Conservation (phyloP, 805 yeast genomes). For the Candida coleopterorum region DNA sequence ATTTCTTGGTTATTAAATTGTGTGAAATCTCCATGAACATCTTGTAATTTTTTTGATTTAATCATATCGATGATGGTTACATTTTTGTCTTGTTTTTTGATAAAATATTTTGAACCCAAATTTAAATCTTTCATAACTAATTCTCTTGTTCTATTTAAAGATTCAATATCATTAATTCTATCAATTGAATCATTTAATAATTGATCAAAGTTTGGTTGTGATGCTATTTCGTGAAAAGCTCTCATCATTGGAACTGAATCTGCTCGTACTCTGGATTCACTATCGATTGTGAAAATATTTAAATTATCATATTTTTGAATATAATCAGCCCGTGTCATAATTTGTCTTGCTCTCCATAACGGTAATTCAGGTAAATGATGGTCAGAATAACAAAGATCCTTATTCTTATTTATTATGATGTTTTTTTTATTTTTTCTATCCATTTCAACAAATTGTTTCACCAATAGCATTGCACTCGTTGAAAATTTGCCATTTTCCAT, state of each 20-base stretch:
- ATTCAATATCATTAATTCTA: conserved; percentile 71
- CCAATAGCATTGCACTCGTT: conserved; percentile 65
- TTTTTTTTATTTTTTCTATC: conserved; percentile 38
- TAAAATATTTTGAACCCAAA: conserved; percentile 42
- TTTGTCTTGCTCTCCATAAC: conserved; percentile 76
- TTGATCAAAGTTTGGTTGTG: conserved; percentile 66
- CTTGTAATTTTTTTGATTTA: conserved; percentile 15
- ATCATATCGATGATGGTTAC: conserved; percentile 10
- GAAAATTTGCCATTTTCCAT: conserved; percentile 80
- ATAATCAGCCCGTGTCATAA: conserved; percentile 81
- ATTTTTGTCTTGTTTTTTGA: conserved; percentile 17
- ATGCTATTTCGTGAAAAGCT: conserved; percentile 74
- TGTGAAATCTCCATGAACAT: conserved; percentile 18
- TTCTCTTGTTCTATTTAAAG: conserved; percentile 74
- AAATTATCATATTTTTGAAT: conserved; percentile 71
- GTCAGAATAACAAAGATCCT: conserved; percentile 18
- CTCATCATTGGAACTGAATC: conserved; percentile 89
- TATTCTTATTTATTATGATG: conserved; percentile 16
- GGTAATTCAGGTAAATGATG: conserved; percentile 71
- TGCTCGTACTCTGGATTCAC: conserved; percentile 66
- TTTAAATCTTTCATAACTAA: conserved; percentile 65
- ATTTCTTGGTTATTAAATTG: conserved; percentile 17
- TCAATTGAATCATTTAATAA: conserved; percentile 60
- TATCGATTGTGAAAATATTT: conserved; percentile 76
- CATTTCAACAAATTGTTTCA: conserved; percentile 68